Base-by-base conservation (phyloP, 2,329 filamentous ascomycete genomes). In the Chaetomiaceae sp. region DNA sequence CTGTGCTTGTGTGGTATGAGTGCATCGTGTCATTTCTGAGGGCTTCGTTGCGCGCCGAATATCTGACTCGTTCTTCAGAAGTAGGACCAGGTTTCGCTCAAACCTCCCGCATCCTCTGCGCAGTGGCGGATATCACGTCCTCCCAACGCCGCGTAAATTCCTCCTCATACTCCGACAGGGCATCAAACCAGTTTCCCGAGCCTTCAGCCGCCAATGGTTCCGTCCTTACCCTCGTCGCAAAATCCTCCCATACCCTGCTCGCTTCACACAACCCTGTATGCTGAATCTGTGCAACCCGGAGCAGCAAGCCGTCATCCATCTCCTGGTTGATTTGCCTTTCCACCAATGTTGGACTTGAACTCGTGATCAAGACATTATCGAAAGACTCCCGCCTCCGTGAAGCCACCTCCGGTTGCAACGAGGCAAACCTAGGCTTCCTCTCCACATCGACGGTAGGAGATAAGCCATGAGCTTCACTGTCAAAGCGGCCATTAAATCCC, bases 211-310 rank as follows among this genome's bases (percentile, higher is more conserved):
- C 38, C 26, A 42, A 41, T 14, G 50, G n/a, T n/a, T n/a, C 52
- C 10, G 20, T 36, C 18, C n/a, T 19, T 2, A 34, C 51, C 24
- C 29, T 53, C 18, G 44, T 42, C 49, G 56, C 49, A 7, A 56
- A 46, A 0, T 54, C 52, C 17, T 54, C 39, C 54, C 54, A 58
- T 27, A 58, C 18, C 18, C 15, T 50, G 9, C 47, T 53, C 12
- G 51, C 56, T 24, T 54, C 38, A 10, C 33, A 39, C 4, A 58
- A 30, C 7, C 53, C 56, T 38, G 48, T 29, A 7, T 57, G 54
- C 12, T 51, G 47, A 8, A 51, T 35, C 18, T 49, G 42, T 2
- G 42, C 42, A 4, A 48, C 6, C 6, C 19, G 42, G 3, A 52
- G n/a, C 14, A 56, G 19, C 26, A 26, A 42, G 8, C 45, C 37